Base-by-base conservation (phyloP, 2,329 filamentous ascomycete genomes). In the Pseudocercospora fijiensis region DNA sequence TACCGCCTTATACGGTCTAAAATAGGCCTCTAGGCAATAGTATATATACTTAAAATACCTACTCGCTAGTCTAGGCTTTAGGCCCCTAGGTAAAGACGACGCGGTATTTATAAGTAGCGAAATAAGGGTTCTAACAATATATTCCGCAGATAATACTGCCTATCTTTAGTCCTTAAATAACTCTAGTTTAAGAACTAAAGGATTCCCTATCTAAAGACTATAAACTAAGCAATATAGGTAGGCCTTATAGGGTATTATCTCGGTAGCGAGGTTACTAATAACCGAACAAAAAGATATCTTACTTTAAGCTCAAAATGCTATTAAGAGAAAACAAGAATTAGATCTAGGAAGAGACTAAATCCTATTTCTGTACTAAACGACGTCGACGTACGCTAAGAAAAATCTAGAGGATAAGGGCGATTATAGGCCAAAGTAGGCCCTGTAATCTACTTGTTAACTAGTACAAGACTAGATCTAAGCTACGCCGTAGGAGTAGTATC, bases 131-230 rank as follows among this genome's bases (percentile, higher is more conserved):
- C 43, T 41, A 58, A 58, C 59, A 28, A 63, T 11, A 18, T 63
- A 22, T 37, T 56, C 58, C 20, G 20, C 59, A 2, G 47, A 63
- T 24, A 24, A 63, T 55, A 63, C n/a, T 63, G 16, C 22, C 59
- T 26, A 56, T 63, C 45, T 63, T 63, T 60, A 60, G 61, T 47
- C 49, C 49, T 59, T 59, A 24, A 59, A 28, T 55, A 49, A 24
- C 10, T 22, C 26, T 49, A 59, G 57, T 59, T 49, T 27, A 59
- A 52, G 37, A 59, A 47, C 30, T 63, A 56, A 63, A 59, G 57
- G 16, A 28, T 55, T 59, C 51, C 24, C 11, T 63, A 55, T 63
- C 43, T 53, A 58, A 55, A 58, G 2, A 58, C 27, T 18, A 58
- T 24, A 53, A 53, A 37, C 13, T 37, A 37, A 37, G 30, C 13